Evolutionary conservation across 148 eudicot species (phyloP), one percentile per base, ranked within the genome.

Genomic region (Amaranthus hypochondriacus): DNA sequence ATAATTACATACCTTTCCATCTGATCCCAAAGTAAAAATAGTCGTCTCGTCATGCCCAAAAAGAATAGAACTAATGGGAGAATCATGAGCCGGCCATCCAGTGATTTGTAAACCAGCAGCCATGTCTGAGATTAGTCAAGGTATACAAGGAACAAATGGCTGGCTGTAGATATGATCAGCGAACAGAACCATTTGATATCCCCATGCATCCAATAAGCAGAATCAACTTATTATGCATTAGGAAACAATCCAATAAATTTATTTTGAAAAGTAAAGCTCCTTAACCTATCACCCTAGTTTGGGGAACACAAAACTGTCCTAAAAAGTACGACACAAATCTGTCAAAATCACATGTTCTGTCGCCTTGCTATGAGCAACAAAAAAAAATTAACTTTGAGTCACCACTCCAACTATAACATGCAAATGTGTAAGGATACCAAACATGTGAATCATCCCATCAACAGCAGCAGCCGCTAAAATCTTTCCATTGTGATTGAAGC

Each of bases 401-500:
- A 56, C 49, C 62, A 72, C 7, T 5, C 1, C 4, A 39, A 71
- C 11, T 56, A 51, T 55, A 18, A 7, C 46, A 71, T 43, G 77
- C 64, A 55, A n/a, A n/a, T n/a, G 43, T n/a, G 59, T 9, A 76
- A 91, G 98, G 97, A 94, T 94, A 91, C 98, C 98, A 84, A 94
- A 94, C 89, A 94, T 94, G 81, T 94, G 98, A 82, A 94, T 89
- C 98, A 94, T 91, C 80, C 98, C 98, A 88, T 94, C 98, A 72
- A 85, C 90, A 67, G 98, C 98, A 81, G 97, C 89, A 82, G 97
- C 98, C 69, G 97, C 98, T 82, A 94, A 85, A 74, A 94, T 90
- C 86, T 94, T 94, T 68, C 98, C 98, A 68, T 94, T 94, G 83
- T 94, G 98, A 83, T 91, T 94, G 85, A 94, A 94, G 81, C 96